phyloP scores from a whole-genome alignment of 2,329 filamentous ascomycete genomes.

The Hymenoscyphus scutula region DNA sequence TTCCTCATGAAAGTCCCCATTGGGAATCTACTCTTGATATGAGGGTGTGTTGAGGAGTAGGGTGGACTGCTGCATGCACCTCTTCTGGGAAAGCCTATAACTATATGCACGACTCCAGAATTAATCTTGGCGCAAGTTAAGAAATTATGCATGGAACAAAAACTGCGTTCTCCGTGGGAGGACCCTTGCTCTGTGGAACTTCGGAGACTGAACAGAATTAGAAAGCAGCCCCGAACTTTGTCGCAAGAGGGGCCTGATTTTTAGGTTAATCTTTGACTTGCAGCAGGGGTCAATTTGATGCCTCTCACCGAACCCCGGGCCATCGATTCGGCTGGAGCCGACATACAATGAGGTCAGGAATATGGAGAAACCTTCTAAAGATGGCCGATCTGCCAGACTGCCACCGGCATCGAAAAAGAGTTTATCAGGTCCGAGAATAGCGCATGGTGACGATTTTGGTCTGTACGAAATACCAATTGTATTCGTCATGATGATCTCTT shows the following conservation, averaged over 20 bases:
- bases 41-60: not conserved
- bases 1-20: not conserved
- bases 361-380: not conserved
- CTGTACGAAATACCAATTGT: not conserved
- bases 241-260: not conserved
- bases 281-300: not conserved
- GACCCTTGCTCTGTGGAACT: slow-evolving; percentile 1
- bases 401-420: not conserved
- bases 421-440: not conserved
- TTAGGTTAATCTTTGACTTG: not conserved
- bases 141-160: slow-evolving; percentile 1
- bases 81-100: not conserved
- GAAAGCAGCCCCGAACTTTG: not conserved
- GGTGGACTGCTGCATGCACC: not conserved
- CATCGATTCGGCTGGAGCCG: not conserved
- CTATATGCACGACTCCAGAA: not conserved
- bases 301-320: not conserved
- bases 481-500: not conserved
- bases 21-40: not conserved
- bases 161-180: not conserved
- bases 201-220: not conserved
- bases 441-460: not conserved
- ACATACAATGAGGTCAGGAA: not conserved
- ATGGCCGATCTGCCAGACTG: not conserved
- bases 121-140: not conserved